Base-by-base conservation (phyloP, 345 rosid species). In the Microcos paniculata region DNA sequence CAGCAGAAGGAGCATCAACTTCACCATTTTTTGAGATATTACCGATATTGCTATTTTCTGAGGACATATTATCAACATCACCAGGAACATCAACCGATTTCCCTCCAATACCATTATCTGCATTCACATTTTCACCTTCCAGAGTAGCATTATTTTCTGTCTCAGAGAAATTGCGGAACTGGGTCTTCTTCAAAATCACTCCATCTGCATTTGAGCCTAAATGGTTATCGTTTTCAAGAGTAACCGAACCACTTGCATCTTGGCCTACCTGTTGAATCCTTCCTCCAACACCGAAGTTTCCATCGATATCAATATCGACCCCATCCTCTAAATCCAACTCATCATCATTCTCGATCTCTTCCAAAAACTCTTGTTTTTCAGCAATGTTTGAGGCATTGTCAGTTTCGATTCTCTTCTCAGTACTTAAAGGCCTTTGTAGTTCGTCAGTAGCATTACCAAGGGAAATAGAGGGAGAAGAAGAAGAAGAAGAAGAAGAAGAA, bases 401-500 rank as follows among this genome's bases (percentile, higher is more conserved):
- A 59, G 62, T 0, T 69, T 62, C 78, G 67, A 70, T 38, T 59
- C 4, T 78, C 72, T 35, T 51, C 75, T 45, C 75, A 56, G 61
- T 6, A 18, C 33, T 43, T 8, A 2, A 78, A 77, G 38, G 28
- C n/a, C 40, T 79, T 72, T 71, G 80, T 30, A 40, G 58, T 15
- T 62, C 55, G 58, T 4, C 64, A 24, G 58, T 48, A 74, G 26
- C 75, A 62, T 61, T 33, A 61, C 26, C 38, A 69, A n/a, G 1
- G 15, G 4, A 18, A 58, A 24, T 12, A 19, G 35, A 15, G 68
- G 48, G 28, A 35, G 64, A 31, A 14, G 55, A 23, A 49, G 63
- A 65, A 79, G 83, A 46, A 58, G 68, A 30, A 13, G 81, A 14
- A 69, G 80, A 75, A 16, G 82, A 69, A 74, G 67, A 82, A 40